phyloP scores from a whole-genome alignment of 176 grass and related monocot species.

The Lolium perenne region DNA sequence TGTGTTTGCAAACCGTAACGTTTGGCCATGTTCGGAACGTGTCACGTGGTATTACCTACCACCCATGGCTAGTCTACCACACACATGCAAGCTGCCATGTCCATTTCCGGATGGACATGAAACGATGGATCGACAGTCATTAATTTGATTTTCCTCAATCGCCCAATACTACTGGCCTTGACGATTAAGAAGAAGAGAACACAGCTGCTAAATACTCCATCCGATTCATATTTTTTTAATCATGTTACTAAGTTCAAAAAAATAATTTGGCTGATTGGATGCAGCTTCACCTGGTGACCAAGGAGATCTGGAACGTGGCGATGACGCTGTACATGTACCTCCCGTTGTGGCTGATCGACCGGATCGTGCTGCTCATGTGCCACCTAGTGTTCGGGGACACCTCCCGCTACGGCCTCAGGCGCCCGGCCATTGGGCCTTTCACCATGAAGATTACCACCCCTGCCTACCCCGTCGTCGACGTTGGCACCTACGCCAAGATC shows the following conservation, averaged over 20 bases:
- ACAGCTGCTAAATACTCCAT: too few relatives aligned
- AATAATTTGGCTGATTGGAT: too few relatives aligned
- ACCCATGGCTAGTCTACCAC: too few relatives aligned
- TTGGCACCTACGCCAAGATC: conserved; percentile 66
- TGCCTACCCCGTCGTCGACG: conserved; percentile 63
- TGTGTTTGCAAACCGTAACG: too few relatives aligned
- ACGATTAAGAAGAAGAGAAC: not conserved
- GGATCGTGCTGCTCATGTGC: conserved; percentile 58
- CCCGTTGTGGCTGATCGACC: conserved; percentile 53
- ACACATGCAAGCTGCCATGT: too few relatives aligned
- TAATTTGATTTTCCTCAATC: not conserved
- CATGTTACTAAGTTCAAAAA: too few relatives aligned
- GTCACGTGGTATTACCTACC: too few relatives aligned
- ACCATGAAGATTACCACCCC: conserved; percentile 56
- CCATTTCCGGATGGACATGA: too few relatives aligned
- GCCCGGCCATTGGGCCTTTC: conserved; percentile 62
- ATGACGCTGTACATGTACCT: conserved; percentile 58
- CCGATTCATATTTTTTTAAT: too few relatives aligned
- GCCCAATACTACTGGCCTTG: not conserved
- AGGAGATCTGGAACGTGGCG: conserved; percentile 64
- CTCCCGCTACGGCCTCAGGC: conserved; percentile 59
- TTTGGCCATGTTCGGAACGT: too few relatives aligned
- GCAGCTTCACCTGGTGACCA: conserved; percentile 74
- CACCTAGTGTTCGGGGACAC: conserved; percentile 64
- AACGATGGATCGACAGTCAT: too few relatives aligned